These are phyloP conservation scores for Mucor racemosus DNA, from an alignment of 371 early-diverging fungal species.

Conservation along the genomic window DNA sequence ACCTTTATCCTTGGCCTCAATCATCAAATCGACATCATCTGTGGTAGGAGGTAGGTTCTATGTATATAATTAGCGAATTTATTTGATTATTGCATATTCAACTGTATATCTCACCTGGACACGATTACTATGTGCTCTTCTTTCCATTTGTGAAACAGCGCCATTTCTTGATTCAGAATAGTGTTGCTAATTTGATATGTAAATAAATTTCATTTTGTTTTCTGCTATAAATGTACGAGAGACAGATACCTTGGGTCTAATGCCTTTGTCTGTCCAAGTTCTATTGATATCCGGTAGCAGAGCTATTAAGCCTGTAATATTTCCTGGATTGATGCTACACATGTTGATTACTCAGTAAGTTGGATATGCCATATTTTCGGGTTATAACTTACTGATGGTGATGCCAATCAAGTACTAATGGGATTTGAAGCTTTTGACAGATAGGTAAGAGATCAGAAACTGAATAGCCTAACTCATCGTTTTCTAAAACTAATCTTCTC, in stretches of 20 bases:
- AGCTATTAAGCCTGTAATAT: constrained; percentile 24
- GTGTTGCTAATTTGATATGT: constrained; percentile 42
- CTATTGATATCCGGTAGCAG: constrained; percentile 42
- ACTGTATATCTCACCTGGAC: constrained; percentile 11
- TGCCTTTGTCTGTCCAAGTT: constrained; percentile 48
- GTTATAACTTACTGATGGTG: constrained; percentile 37
- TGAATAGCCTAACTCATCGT: constrained; percentile 53
- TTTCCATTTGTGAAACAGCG: constrained; percentile 40
- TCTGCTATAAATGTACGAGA: background rate
- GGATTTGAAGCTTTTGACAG: constrained; percentile 46
- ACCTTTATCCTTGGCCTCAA: constrained; percentile 63
- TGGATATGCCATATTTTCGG: no score
- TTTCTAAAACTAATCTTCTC: constrained; percentile 48
- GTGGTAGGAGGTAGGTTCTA: constrained; percentile 51
- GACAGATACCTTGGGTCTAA: constrained; percentile 44
- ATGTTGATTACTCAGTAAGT: no score
- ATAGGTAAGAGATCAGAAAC: constrained; percentile 52
- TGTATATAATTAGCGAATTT: background rate
- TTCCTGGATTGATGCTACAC: constrained; percentile 44
- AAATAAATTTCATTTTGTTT: background rate
- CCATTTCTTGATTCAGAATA: constrained; percentile 53
- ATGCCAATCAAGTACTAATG: constrained; percentile 57
- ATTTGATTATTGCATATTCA: background rate
- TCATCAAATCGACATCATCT: constrained; percentile 59
- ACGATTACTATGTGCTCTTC: constrained; percentile 53